A percentile compares a stretch with the other conserved stretches of the same genome.
These are phyloP conservation scores for Symbiodinium pilosum DNA, from an alignment of 73 alveolate genomes.

Conservation along the genomic window DNA sequence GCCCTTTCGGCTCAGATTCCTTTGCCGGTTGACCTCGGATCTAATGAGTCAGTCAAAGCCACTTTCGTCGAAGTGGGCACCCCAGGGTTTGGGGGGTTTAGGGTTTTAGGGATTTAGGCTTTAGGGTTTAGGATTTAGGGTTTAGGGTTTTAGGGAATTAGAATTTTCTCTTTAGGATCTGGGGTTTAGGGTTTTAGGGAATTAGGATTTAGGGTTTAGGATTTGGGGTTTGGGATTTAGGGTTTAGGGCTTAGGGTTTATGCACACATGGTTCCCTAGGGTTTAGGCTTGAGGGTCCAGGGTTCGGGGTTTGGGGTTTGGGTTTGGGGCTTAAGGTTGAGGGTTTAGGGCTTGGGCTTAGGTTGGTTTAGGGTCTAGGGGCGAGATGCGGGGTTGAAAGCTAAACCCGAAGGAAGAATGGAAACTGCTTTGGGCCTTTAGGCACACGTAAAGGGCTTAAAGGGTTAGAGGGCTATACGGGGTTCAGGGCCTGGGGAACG, in stretches of 20 bases:
- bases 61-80: too few relatives aligned
- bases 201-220: not conserved
- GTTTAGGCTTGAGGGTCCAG: not conserved
- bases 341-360: not conserved
- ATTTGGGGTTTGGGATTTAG: not conserved
- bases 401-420: not conserved
- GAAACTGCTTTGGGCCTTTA: not conserved
- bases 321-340: not conserved
- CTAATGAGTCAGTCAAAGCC: too few relatives aligned
- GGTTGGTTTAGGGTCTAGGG: not conserved
- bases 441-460: not conserved
- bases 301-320: not conserved
- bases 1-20: too few relatives aligned
- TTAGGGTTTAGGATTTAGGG: not conserved
- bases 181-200: not conserved
- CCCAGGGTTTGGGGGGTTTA: not conserved
- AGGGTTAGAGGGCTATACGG: not conserved
- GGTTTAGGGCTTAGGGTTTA: not conserved
- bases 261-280: not conserved
- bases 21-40: too few relatives aligned
- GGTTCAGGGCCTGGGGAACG: too few relatives aligned
- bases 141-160: not conserved
- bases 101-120: not conserved
- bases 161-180: not conserved
- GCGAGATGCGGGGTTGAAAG: not conserved